Evolutionary conservation across 805 yeast species (phyloP).

Genomic region (Wickerhamiella occidentalis): DNA sequence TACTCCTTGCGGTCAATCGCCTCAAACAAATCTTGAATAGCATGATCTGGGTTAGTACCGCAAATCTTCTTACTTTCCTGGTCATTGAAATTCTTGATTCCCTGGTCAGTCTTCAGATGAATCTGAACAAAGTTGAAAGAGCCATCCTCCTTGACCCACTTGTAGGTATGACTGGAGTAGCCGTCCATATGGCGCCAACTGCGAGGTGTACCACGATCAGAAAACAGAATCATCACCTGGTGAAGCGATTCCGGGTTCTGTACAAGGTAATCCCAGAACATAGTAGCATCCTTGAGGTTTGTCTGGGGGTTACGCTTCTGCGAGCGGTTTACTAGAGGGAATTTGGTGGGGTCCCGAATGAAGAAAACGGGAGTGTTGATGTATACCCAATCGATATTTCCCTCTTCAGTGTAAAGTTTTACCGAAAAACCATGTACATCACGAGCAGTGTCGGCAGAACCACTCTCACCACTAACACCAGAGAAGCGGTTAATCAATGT

Average conservation of each 20-base stretch:
- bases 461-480: conserved; percentile 60
- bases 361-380: conserved; percentile 61
- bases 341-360: conserved; percentile 51
- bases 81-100: conserved; percentile 34
- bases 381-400: conserved; percentile 60
- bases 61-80: conserved; percentile 38
- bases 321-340: conserved; percentile 54
- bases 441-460: conserved; percentile 55
- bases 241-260: conserved; percentile 47
- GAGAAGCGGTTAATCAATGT: conserved; percentile 48
- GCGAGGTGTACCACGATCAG: conserved; percentile 49
- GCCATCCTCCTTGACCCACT: conserved; percentile 41
- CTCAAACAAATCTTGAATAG: conserved; percentile 34
- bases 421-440: conserved; percentile 64
- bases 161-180: conserved; percentile 54
- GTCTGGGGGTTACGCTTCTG: conserved; percentile 61
- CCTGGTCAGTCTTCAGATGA: conserved; percentile 42
- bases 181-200: conserved; percentile 47
- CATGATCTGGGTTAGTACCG: conserved; percentile 42
- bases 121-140: conserved; percentile 44
- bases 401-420: conserved; percentile 56
- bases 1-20: conserved; percentile 38
- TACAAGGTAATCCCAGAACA: conserved; percentile 46
- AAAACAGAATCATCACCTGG: conserved; percentile 45
- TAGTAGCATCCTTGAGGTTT: conserved; percentile 41